Base-by-base conservation (phyloP, 139 green algal species). In the Chlorella sp. region DNA sequence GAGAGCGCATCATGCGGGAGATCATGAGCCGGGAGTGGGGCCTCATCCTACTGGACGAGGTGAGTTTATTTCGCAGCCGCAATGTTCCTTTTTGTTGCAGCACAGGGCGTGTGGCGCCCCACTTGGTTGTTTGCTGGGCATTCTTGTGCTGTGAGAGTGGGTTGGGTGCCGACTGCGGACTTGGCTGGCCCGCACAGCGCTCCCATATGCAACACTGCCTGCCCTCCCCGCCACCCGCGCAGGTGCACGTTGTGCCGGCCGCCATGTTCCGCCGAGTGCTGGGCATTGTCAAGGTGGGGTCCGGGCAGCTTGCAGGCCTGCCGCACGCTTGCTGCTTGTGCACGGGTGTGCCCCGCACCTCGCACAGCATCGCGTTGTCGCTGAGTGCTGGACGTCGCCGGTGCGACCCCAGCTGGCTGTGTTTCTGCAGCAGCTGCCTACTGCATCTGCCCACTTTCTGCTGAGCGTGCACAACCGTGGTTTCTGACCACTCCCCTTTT, bases 221-320 rank as follows among this genome's bases (percentile, higher is more conserved):
- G 16, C 30, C 41, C 68, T 32, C 4, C 16, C 1, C 51, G n/a
- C 28, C 12, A 32, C 55, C 34, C 41, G 17, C 4, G 55, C 38
- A 82, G 76, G 97, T 99, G 80, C 97, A 99, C 82, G 97, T 99
- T 36, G 97, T 99, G 57, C 97, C 97, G 0, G 97, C 97, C 15
- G 75, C 94, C 34, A 99, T 99, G 95, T 99, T 99, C 88, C 88
- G 97, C 26, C 85, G 94, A 87, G 95, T 98, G 38, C 95, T 99
- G 44, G 92, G 93, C 86, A 97, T 98, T 78, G 94, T 96, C 41
- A 98, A 98, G 13, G 51, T 60, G 51, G 2, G 51, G 44, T 11
- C 11, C n/a, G n/a, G n/a, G n/a, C n/a, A n/a, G n/a, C n/a, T n/a
- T 51, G 44, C 44, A 51, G 9, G 9, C 9, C 9, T 51, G 44